Conservation (phyloP, 2,329 filamentous ascomycete species). For the Epichloe baconii region DNA sequence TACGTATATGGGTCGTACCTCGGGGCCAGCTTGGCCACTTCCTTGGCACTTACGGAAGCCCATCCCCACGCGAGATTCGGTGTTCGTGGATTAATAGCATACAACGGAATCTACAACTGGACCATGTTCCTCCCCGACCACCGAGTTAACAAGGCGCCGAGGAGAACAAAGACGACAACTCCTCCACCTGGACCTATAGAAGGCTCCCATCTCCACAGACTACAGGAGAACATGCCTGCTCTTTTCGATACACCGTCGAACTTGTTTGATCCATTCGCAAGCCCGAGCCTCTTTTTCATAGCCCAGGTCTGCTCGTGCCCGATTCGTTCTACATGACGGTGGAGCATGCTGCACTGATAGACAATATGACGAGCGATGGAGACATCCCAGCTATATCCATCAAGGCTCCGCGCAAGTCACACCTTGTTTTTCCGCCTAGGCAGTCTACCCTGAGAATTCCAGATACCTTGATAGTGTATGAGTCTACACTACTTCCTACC, state of each 20-base stretch:
- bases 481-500: constrained; percentile 16
- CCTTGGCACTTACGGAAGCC: constrained; percentile 44
- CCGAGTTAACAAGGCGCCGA: constrained; percentile 23
- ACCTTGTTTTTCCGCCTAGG: constrained; percentile 35
- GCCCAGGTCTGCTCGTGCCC: constrained; percentile 33
- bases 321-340: constrained; percentile 27
- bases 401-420: constrained; percentile 26
- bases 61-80: constrained; percentile 28
- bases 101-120: constrained; percentile 54
- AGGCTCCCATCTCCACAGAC: constrained; percentile 22
- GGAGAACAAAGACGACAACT: constrained; percentile 7
- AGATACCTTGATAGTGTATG: constrained; percentile 34
- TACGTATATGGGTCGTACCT: constrained; percentile 44
- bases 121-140: constrained; percentile 45
- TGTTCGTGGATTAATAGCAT: constrained; percentile 40
- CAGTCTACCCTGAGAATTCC: constrained; percentile 36
- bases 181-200: constrained; percentile 12
- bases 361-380: constrained; percentile 13
- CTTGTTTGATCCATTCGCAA: constrained; percentile 48
- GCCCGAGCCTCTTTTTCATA: constrained; percentile 46
- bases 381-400: neutral
- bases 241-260: constrained; percentile 37
- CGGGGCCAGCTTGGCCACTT: constrained; percentile 42
- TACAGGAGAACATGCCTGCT: constrained; percentile 22
- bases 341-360: constrained; percentile 14